Percentiles rank a stretch among this genome's conserved stretches.
Evolutionary conservation across 176 grass and related monocot genomes (phyloP).

Genomic region (Avena insularis): DNA sequence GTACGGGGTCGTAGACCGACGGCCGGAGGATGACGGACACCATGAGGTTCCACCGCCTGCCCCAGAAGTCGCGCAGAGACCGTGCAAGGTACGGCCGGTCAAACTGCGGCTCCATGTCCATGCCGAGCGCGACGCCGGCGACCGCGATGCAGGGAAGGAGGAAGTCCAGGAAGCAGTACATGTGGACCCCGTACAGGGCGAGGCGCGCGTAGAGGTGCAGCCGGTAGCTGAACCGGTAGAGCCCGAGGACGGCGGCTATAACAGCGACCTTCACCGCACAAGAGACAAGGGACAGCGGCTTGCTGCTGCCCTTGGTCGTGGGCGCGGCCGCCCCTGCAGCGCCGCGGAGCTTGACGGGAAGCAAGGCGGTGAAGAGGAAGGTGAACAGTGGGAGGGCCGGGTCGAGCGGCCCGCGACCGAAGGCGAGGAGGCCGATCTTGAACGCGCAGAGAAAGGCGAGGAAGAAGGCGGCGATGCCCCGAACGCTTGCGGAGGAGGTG

Average conservation of each 20-base stretch:
- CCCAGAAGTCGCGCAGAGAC: conserved; percentile 36
- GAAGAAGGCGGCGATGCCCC: conserved; percentile 51
- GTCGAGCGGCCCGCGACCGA: conserved; percentile 46
- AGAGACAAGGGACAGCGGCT: conserved; percentile 11
- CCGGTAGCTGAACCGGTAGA: neutral
- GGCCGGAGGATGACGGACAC: conserved; percentile 48
- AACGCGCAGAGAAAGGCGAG: conserved; percentile 57
- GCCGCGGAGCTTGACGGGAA: conserved; percentile 37
- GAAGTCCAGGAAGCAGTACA: conserved; percentile 54
- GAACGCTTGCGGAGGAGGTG: neutral
- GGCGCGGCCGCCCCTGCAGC: neutral
- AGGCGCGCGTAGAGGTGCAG: conserved; percentile 42
- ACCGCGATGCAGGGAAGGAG: conserved; percentile 9
- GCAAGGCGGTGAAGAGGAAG: conserved; percentile 31
- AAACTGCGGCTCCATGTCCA: conserved; percentile 57
- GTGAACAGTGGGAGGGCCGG: conserved; percentile 4
- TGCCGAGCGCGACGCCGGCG: conserved; percentile 28
- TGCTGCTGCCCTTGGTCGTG: neutral
- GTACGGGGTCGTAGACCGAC: conserved; percentile 26
- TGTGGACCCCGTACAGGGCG: conserved; percentile 40
- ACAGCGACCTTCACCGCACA: conserved; percentile 11
- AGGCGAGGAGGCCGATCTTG: conserved; percentile 57
- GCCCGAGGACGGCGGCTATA: neutral
- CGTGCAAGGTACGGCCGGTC: conserved; percentile 45
- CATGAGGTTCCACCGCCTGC: no score